phyloP scores from a whole-genome alignment of 2,329 filamentous ascomycete genomes.

The Arthrobotrys iridis region DNA sequence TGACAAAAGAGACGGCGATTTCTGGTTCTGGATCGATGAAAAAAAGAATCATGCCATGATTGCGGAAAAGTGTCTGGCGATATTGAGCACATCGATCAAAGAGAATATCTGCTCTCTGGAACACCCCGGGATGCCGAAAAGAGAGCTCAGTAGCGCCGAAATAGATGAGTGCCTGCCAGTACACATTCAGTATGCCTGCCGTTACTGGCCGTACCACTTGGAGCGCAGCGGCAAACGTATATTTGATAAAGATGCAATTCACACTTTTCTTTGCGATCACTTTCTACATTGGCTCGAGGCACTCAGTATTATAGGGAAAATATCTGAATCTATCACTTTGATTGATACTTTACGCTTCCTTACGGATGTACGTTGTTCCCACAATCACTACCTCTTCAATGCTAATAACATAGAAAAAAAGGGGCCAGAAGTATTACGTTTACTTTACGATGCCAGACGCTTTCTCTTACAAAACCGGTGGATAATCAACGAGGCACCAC shows the following conservation, averaged over 20 bases:
- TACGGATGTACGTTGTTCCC: too few relatives aligned
- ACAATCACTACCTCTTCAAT: too few relatives aligned
- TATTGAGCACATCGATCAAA: not conserved
- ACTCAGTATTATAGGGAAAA: not conserved
- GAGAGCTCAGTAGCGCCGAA: not conserved
- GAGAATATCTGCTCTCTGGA: not conserved
- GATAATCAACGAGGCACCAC: constrained; percentile 1
- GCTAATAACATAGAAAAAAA: not conserved
- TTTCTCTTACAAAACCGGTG: not conserved
- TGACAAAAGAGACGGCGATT: not conserved
- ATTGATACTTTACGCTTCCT: not conserved
- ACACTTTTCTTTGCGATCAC: not conserved
- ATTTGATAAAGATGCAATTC: not conserved
- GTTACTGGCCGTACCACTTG: too few relatives aligned
- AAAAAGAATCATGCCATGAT: not conserved
- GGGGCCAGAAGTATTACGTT: not conserved
- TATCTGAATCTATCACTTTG: not conserved
- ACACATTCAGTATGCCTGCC: not conserved
- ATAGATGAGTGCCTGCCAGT: not conserved
- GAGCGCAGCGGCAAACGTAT: not conserved
- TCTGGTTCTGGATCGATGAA: constrained; percentile 13
- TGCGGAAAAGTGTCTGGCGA: not conserved
- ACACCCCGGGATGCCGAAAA: not conserved
- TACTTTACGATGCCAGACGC: not conserved
- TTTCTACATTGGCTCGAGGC: constrained; percentile 2